Percentiles rank a stretch among this genome's conserved stretches.
Conservation (phyloP, 768 basidiomycete species). For the Amanita phalloides region DNA sequence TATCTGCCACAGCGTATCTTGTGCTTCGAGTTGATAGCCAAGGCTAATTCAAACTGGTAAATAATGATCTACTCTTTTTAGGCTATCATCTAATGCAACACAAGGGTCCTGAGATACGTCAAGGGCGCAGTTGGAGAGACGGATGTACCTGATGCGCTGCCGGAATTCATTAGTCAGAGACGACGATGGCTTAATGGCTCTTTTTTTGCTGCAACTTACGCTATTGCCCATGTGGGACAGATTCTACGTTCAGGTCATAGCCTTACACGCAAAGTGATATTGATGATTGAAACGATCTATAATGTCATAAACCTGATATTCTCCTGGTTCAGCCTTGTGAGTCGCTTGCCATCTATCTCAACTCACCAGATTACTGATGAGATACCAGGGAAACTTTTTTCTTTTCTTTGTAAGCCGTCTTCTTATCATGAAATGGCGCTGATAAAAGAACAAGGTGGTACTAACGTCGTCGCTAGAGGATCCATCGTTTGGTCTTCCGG, state of each 20-base stretch:
- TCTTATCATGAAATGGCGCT: not conserved
- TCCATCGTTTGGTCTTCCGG: slow-evolving; percentile 47
- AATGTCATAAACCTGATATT: slow-evolving; percentile 83
- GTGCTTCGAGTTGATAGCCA: slow-evolving; percentile 73
- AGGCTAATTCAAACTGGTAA: slow-evolving; percentile 65
- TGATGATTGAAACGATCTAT: slow-evolving; percentile 79
- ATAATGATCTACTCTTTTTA: not conserved
- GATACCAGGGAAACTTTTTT: slow-evolving; percentile 79
- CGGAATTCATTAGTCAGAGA: slow-evolving; percentile 91
- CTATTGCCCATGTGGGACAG: slow-evolving; percentile 79
- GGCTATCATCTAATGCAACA: slow-evolving; percentile 12
- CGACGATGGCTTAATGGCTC: slow-evolving; percentile 88
- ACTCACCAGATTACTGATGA: not conserved
- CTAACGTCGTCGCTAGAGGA: slow-evolving; percentile 84
- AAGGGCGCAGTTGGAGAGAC: slow-evolving; percentile 89
- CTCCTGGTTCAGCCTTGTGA: slow-evolving; percentile 87
- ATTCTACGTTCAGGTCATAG: slow-evolving; percentile 78
- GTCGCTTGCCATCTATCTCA: slow-evolving; percentile 15
- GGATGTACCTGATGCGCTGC: slow-evolving; percentile 85
- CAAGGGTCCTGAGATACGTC: slow-evolving; percentile 93
- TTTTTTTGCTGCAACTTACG: slow-evolving; percentile 92
- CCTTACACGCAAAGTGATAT: slow-evolving; percentile 52
- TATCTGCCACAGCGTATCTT: slow-evolving; percentile 53
- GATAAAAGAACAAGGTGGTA: slow-evolving; percentile 44
- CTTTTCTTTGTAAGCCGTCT: slow-evolving; percentile 70